Conservation (phyloP, 2,329 filamentous ascomycete species). For the Stagonosporopsis cucurbitacearum region DNA sequence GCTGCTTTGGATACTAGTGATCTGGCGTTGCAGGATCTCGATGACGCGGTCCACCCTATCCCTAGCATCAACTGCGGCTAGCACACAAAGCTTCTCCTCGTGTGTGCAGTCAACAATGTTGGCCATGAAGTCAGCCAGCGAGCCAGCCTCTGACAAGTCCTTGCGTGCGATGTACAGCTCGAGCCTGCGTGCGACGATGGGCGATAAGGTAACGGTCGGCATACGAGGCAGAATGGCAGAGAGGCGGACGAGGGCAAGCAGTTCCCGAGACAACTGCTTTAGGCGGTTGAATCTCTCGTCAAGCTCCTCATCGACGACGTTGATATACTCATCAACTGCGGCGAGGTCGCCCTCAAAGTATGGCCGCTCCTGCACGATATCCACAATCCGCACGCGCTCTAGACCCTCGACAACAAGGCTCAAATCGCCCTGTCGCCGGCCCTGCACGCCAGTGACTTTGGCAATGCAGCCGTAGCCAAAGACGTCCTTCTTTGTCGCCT, state of each 20-base stretch:
- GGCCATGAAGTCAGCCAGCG: slow-evolving; percentile 94
- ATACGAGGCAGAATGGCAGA: slow-evolving; percentile 81
- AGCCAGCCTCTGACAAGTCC: slow-evolving; percentile 79
- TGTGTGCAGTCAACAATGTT: slow-evolving; percentile 87
- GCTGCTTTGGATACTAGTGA: slow-evolving; percentile 82
- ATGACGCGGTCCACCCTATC: slow-evolving; percentile 81
- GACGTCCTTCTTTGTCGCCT: slow-evolving; percentile 65
- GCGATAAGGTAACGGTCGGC: slow-evolving; percentile 72
- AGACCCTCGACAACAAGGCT: slow-evolving; percentile 86
- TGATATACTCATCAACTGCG: slow-evolving; percentile 70
- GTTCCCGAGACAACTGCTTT: slow-evolving; percentile 83
- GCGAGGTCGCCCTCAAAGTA: slow-evolving; percentile 85
- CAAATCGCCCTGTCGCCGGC: slow-evolving; percentile 64
- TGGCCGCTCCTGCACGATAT: slow-evolving; percentile 76
- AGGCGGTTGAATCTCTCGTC: slow-evolving; percentile 76
- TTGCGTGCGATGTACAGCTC: slow-evolving; percentile 88
- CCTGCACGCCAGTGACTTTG: slow-evolving; percentile 58
- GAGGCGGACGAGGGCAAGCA: slow-evolving; percentile 82
- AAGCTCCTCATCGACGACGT: slow-evolving; percentile 59
- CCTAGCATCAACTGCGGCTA: slow-evolving; percentile 81
- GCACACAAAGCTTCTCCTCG: slow-evolving; percentile 87
- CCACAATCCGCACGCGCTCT: slow-evolving; percentile 76
- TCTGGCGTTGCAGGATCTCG: slow-evolving; percentile 81
- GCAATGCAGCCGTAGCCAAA: slow-evolving; percentile 80
- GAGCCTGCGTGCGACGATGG: slow-evolving; percentile 82